These are phyloP conservation scores for Linum trigynum DNA, from an alignment of 345 rosid species.

Conservation along the genomic window DNA sequence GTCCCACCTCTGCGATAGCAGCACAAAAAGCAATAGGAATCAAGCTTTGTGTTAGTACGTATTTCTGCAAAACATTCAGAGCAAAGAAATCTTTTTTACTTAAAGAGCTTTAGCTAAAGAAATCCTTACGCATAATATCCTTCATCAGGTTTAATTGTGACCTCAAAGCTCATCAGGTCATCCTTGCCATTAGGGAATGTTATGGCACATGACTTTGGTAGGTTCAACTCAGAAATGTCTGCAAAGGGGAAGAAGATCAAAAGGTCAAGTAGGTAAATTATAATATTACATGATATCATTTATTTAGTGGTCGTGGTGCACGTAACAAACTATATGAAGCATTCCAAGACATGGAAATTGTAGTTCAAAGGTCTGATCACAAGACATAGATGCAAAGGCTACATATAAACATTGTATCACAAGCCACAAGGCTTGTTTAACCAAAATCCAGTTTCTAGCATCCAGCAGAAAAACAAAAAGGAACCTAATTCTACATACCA, in stretches of 20 bases:
- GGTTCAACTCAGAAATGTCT: constrained; percentile 31
- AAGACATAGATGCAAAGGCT: not conserved
- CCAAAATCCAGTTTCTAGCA: too few species aligned
- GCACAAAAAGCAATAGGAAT: not conserved
- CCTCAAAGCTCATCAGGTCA: constrained; percentile 28
- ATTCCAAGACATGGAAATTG: not conserved
- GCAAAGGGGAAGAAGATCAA: not conserved
- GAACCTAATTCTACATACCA: too few species aligned
- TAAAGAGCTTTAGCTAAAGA: not conserved
- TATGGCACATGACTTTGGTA: constrained; percentile 24
- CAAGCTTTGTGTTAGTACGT: not conserved
- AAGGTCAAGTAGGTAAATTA: too few species aligned
- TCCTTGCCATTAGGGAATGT: constrained; percentile 28
- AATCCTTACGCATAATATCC: constrained; percentile 25
- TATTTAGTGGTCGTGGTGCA: not conserved
- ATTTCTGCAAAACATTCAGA: not conserved
- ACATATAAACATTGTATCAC: not conserved
- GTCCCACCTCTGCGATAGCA: constrained; percentile 52
- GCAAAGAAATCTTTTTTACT: too few species aligned
- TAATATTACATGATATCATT: too few species aligned
- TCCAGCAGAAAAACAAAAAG: too few species aligned
- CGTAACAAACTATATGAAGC: not conserved
- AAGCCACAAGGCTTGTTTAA: not conserved
- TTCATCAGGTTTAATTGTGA: constrained; percentile 28
- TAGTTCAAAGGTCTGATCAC: not conserved